Evolutionary conservation across 345 rosid genomes (phyloP), one percentile per base, ranked within the genome.

Genomic region (Populus nigra): DNA sequence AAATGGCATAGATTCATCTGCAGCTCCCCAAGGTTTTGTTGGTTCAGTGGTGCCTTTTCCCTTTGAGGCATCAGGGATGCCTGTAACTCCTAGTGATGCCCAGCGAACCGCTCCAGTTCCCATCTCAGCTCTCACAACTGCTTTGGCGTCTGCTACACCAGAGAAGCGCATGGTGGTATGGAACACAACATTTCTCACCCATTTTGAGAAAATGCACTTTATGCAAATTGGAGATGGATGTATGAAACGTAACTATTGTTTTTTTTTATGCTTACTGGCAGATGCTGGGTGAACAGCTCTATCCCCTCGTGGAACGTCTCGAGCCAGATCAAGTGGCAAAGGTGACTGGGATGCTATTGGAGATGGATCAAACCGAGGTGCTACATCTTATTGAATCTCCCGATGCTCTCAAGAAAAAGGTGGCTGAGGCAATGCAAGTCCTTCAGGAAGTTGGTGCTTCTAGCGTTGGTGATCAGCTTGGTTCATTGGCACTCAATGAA

Each of bases 251-350:
- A 39, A 4, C 18, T 39, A 10, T 0, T 35, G 18, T n/a, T 11
- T n/a, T n/a, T 22, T 13, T 69, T 25, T 41, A 5, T 4, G 29
- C 8, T 39, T 33, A 29, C 53, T 36, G 68, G 43, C 83, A 91
- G 97, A 90, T 92, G 78, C 86, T 94, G 9, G 98, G 94, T n/a
- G 92, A 90, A 49, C 90, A 87, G 43, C 91, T 92, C 31, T 92
- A 72, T 85, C 97, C 92, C 29, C 86, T 88, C 8, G 96, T 94
- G 80, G 77, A 86, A 76, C 77, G 79, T 72, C 84, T 90, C 1
- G 93, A 89, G 80, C 91, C 89, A 18, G 85, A 77, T n/a, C 85
- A 90, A 50, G 86, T 71, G 7, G 86, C 86, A 0, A 91, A 92
- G 86, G 93, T 94, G 25, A 91, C 97, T 0, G 98, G 96, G 17